Evolutionary conservation across 495 filamentous ascomycete species (phyloP).

Genomic region (Pyronema domesticum): DNA sequence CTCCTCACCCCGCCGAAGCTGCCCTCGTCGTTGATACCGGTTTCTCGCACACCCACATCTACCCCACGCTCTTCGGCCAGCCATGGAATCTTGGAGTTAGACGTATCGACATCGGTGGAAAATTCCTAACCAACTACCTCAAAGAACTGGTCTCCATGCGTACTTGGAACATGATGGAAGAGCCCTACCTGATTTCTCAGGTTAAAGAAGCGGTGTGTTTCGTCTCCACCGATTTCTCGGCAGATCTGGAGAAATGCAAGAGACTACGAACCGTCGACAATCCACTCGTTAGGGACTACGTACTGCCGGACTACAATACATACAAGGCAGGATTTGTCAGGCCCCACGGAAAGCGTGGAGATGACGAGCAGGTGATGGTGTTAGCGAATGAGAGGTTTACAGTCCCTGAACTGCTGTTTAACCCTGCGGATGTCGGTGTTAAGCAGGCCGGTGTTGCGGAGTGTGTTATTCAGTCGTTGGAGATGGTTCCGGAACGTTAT

Average conservation of each 20-base stretch:
- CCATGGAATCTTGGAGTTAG: constrained; percentile 68
- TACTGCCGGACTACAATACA: constrained; percentile 78
- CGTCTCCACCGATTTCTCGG: constrained; percentile 57
- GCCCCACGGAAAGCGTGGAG: constrained; percentile 36
- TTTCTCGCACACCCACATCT: constrained; percentile 86
- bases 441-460: constrained; percentile 68
- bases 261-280: constrained; percentile 34
- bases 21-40: constrained; percentile 77
- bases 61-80: constrained; percentile 63
- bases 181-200: constrained; percentile 80
- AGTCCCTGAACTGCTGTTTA: constrained; percentile 80
- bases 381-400: constrained; percentile 81
- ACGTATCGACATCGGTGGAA: constrained; percentile 79
- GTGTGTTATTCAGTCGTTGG: constrained; percentile 61
- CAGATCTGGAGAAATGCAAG: constrained; percentile 48
- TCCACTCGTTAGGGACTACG: constrained; percentile 77
- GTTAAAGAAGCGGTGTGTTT: constrained; percentile 86
- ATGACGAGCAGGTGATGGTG: constrained; percentile 64
- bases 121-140: constrained; percentile 84
- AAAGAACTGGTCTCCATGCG: constrained; percentile 77
- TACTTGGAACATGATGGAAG: constrained; percentile 87
- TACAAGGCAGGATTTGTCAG: constrained; percentile 53
- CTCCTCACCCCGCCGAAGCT: constrained; percentile 51
- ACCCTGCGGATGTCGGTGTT: constrained; percentile 70
- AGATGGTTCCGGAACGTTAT: constrained; percentile 53